Conservation (phyloP, 805 yeast species). For the Myxozyma mucilagina region DNA sequence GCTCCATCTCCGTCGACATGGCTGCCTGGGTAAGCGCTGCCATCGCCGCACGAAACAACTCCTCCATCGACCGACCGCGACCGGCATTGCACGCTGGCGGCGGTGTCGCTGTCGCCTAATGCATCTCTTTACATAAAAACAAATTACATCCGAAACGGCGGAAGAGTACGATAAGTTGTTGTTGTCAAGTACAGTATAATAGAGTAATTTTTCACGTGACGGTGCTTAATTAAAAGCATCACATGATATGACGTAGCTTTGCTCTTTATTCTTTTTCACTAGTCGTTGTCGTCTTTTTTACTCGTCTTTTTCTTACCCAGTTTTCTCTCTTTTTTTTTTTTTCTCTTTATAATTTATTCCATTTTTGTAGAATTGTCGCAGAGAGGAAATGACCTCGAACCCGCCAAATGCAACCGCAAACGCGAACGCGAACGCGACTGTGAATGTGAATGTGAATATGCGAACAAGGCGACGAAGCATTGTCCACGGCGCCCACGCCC, state of each 20-base stretch:
- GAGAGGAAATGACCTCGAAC: neutral
- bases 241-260: neutral
- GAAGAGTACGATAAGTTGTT: neutral
- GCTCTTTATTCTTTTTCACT: neutral
- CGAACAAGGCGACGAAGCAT: slow-evolving; percentile 6
- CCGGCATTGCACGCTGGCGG: slow-evolving; percentile 31
- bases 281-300: neutral
- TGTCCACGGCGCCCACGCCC: slow-evolving; percentile 13
- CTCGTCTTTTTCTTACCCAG: neutral
- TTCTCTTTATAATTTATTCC: too few relatives aligned
- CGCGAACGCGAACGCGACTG: neutral
- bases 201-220: neutral
- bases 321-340: neutral
- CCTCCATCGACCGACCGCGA: neutral
- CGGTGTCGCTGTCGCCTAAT: neutral
- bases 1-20: slow-evolving; percentile 46
- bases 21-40: slow-evolving; percentile 41
- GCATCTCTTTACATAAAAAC: neutral
- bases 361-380: too few relatives aligned
- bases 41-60: neutral
- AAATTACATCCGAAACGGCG: neutral
- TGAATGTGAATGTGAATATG: neutral
- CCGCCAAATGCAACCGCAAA: neutral
- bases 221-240: neutral
- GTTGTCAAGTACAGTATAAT: neutral